Evolutionary conservation across 441 rosid species (phyloP).

Genomic region (Gossypium davidsonii): DNA sequence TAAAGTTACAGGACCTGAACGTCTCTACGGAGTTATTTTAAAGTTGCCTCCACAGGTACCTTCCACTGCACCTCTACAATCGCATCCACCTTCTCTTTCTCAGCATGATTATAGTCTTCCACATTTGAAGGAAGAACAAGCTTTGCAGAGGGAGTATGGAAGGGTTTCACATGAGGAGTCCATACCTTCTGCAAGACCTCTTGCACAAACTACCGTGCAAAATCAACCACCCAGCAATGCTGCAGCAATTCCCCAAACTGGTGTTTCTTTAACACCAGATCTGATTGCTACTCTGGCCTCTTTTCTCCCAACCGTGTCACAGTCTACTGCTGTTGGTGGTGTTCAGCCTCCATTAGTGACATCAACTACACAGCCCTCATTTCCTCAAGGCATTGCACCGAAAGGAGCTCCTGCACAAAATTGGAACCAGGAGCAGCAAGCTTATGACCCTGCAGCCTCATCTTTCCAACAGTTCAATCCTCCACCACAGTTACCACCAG

Average conservation of each 20-base stretch:
- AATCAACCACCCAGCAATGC: constrained; percentile 22
- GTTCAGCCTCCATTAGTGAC: constrained; percentile 35
- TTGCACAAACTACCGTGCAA: constrained; percentile 28
- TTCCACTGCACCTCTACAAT: constrained; percentile 21
- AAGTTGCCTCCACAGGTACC: constrained; percentile 56
- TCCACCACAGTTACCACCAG: constrained; percentile 37
- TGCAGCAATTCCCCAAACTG: constrained; percentile 40
- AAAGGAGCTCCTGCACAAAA: constrained; percentile 40
- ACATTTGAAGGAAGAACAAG: constrained; percentile 37
- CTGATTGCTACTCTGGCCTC: constrained; percentile 71
- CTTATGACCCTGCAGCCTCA: constrained; percentile 35
- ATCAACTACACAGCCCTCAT: constrained; percentile 34
- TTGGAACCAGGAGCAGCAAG: constrained; percentile 47
- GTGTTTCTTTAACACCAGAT: constrained; percentile 73
- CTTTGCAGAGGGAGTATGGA: constrained; percentile 32
- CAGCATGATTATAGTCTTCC: constrained; percentile 33
- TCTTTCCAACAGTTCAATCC: constrained; percentile 47
- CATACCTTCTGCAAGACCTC: constrained; percentile 34
- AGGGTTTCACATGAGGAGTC: constrained; percentile 45
- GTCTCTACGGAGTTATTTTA: constrained; percentile 90
- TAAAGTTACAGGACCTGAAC: constrained; percentile 78
- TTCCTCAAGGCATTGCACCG: constrained; percentile 27
- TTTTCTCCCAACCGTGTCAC: constrained; percentile 52
- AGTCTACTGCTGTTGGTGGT: constrained; percentile 38
- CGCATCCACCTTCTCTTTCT: constrained; percentile 30